These are phyloP conservation scores for Linum usitatissimum DNA, from an alignment of 345 rosid genomes.

Conservation along the genomic window DNA sequence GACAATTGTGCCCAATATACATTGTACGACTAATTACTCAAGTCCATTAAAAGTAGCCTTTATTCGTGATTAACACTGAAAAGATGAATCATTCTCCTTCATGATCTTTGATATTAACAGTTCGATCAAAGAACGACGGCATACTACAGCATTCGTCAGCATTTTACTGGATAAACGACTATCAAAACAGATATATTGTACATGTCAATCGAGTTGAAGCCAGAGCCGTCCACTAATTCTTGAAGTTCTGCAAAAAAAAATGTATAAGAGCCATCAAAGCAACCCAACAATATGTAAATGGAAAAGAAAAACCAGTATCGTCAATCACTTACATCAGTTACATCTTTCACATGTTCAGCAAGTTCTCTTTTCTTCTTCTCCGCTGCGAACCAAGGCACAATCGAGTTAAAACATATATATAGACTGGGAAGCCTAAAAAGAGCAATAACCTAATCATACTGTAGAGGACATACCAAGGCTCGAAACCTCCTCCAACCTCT, in stretches of 20 bases:
- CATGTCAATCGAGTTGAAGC: too few relatives aligned
- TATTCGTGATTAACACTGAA: too few relatives aligned
- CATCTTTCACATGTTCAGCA: conserved; percentile 47
- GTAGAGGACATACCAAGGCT: conserved; percentile 26
- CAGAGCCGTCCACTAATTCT: neutral
- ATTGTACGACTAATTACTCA: too few relatives aligned
- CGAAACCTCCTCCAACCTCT: conserved; percentile 54
- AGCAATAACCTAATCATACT: neutral
- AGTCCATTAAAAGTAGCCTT: too few relatives aligned
- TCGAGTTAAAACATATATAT: neutral
- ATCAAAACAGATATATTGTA: too few relatives aligned
- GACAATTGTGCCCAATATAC: too few relatives aligned
- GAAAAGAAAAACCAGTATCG: neutral
- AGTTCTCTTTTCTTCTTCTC: conserved; percentile 41
- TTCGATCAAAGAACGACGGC: too few relatives aligned
- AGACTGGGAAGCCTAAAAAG: neutral
- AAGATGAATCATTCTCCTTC: too few relatives aligned
- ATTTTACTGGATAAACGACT: too few relatives aligned
- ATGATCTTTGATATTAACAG: too few relatives aligned
- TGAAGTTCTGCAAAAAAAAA: neutral
- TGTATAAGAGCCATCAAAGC: neutral
- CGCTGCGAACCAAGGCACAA: conserved; percentile 25
- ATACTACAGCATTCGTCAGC: too few relatives aligned
- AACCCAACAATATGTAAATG: neutral
- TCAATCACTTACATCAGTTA: neutral